Percentiles rank a stretch among this genome's conserved stretches.
phyloP scores from a whole-genome alignment of 768 basidiomycete genomes.

The Lentinula aciculospora region DNA sequence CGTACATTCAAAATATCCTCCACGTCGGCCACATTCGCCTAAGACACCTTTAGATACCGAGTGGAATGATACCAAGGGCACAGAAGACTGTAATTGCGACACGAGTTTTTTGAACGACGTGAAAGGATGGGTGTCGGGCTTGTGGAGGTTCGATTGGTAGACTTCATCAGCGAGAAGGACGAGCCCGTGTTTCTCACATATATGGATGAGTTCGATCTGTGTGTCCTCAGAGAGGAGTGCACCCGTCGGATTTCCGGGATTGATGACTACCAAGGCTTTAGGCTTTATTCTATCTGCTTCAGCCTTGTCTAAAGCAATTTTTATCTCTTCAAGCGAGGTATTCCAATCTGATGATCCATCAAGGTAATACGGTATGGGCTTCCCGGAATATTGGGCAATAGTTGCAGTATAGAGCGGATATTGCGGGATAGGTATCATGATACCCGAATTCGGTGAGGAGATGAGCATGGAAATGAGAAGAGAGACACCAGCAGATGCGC shows the following conservation, averaged over 20 bases:
- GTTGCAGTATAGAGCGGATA: conserved; percentile 97
- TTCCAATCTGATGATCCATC: conserved; percentile 82
- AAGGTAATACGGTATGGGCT: conserved; percentile 82
- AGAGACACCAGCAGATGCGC: conserved; percentile 93
- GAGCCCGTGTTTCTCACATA: conserved; percentile 82
- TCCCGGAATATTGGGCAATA: conserved; percentile 79
- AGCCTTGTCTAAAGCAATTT: conserved; percentile 61
- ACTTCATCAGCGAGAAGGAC: conserved; percentile 97
- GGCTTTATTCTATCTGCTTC: conserved; percentile 53
- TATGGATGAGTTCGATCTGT: conserved; percentile 68
- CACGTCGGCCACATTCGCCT: conserved; percentile 96
- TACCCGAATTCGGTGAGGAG: conserved; percentile 57
- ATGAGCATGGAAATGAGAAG: conserved; percentile 80
- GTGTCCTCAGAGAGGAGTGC: conserved; percentile 68
- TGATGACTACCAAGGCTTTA: conserved; percentile 93
- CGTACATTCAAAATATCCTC: conserved; percentile 91
- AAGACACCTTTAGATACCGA: conserved; percentile 95
- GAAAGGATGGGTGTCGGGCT: conserved; percentile 63
- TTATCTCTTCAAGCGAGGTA: conserved; percentile 65
- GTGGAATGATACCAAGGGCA: conserved; percentile 93
- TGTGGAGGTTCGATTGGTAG: conserved; percentile 93
- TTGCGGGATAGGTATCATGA: conserved; percentile 96
- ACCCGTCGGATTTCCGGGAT: conserved; percentile 98
- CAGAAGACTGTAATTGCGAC: conserved; percentile 53
- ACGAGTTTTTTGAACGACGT: conserved; percentile 92